Percentiles rank a stretch among this genome's conserved stretches.
phyloP scores from a whole-genome alignment of 129 eudicot species.

The Rutidosis leptorrhynchoides region DNA sequence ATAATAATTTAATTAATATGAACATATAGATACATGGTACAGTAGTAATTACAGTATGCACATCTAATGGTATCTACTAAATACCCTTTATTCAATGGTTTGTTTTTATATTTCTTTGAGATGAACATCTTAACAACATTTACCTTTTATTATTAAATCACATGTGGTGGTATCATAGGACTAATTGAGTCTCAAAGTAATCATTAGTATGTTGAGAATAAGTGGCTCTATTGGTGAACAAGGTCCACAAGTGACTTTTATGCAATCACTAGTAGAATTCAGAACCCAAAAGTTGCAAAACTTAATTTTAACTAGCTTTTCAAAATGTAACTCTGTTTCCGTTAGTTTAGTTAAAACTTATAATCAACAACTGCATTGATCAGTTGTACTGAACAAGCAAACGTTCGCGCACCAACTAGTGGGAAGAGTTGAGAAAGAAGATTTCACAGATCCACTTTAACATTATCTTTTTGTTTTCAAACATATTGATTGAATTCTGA shows the following conservation, averaged over 20 bases:
- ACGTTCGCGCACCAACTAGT: conserved; percentile 27
- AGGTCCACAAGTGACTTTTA: conserved; percentile 42
- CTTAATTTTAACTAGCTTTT: background rate
- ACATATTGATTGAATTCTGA: conserved; percentile 32
- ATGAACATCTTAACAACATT: conserved; percentile 10
- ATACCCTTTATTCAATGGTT: conserved; percentile 2
- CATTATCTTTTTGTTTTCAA: conserved; percentile 38
- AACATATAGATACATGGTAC: background rate
- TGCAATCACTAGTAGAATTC: conserved; percentile 34
- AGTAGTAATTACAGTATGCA: background rate
- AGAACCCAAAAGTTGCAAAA: conserved; percentile 19
- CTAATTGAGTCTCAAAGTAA: conserved; percentile 8
- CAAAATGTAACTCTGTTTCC: background rate
- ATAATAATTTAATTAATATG: too few species aligned
- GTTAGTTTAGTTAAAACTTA: conserved; percentile 7
- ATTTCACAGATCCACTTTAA: conserved; percentile 39
- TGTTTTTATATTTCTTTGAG: background rate
- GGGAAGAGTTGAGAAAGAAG: conserved; percentile 23
- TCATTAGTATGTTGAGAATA: conserved; percentile 27
- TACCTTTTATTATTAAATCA: conserved; percentile 7
- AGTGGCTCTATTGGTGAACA: conserved; percentile 34
- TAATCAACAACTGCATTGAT: conserved; percentile 11
- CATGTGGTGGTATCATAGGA: conserved; percentile 4
- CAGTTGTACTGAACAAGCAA: conserved; percentile 13
- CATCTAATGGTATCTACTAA: background rate